Conservation (phyloP, 805 yeast species). For the Pichia paraexigua region DNA sequence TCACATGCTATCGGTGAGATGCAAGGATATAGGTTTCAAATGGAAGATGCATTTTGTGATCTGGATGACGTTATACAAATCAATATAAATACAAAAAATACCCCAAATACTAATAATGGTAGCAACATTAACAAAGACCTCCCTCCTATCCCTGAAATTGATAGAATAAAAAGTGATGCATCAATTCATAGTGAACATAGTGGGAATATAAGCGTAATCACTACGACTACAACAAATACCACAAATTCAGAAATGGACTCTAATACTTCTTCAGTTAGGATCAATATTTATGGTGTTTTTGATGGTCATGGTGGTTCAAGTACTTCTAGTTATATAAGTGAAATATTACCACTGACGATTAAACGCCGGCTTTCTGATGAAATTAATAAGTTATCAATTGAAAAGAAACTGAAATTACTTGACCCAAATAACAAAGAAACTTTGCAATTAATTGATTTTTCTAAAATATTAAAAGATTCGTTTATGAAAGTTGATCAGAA, state of each 20-base stretch:
- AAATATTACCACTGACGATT: conserved; percentile 27
- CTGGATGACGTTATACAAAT: conserved; percentile 22
- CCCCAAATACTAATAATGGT: neutral
- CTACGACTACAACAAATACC: neutral
- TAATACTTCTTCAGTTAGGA: conserved; percentile 5
- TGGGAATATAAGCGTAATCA: neutral
- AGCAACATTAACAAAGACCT: neutral
- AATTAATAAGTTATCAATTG: conserved; percentile 14
- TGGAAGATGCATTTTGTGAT: conserved; percentile 69
- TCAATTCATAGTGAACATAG: neutral
- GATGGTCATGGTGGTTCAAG: conserved; percentile 79
- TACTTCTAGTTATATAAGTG: conserved; percentile 47
- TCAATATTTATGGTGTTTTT: conserved; percentile 58
- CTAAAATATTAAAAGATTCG: conserved; percentile 31
- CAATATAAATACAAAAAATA: neutral
- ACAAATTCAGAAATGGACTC: neutral
- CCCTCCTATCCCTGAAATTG: neutral
- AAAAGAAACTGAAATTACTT: conserved; percentile 12
- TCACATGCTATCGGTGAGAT: conserved; percentile 63
- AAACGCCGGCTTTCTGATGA: conserved; percentile 13
- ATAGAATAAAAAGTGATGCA: neutral
- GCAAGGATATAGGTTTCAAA: conserved; percentile 69
- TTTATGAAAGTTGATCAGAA: conserved; percentile 40
- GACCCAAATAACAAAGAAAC: conserved; percentile 11
- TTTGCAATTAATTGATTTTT: conserved; percentile 20